Conservation (phyloP, 441 rosid genomes). For the Biscutella auriculata region DNA sequence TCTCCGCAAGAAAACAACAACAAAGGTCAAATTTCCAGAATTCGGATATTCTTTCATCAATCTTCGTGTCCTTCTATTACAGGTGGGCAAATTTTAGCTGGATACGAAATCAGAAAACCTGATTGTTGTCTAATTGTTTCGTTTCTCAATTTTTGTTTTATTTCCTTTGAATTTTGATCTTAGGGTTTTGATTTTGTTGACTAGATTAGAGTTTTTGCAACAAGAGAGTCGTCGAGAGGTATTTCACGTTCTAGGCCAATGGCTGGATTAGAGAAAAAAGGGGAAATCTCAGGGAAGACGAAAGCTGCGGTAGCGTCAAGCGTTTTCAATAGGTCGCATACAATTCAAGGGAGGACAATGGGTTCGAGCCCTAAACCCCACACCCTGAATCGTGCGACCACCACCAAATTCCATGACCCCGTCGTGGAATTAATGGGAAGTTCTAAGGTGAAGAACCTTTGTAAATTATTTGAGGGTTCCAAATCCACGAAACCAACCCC, state of each 20-base stretch:
- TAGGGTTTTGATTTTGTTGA: background rate
- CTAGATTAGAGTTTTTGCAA: background rate
- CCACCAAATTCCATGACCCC: slow-evolving; percentile 41
- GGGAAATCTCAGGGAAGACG: slow-evolving; percentile 28
- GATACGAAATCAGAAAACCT: background rate
- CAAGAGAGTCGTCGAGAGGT: background rate
- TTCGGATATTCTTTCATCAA: slow-evolving; percentile 1
- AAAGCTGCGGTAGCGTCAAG: slow-evolving; percentile 14
- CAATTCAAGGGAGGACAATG: slow-evolving; percentile 32
- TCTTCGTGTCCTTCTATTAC: background rate
- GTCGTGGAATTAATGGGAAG: slow-evolving; percentile 29
- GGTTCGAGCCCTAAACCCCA: slow-evolving; percentile 26
- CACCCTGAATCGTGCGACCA: slow-evolving; percentile 36
- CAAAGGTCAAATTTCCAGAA: background rate
- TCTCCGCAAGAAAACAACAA: background rate
- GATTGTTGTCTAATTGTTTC: background rate
- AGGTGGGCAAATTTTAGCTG: background rate
- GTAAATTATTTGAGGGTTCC: slow-evolving; percentile 51
- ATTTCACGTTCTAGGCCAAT: slow-evolving; percentile 28
- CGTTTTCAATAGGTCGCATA: slow-evolving; percentile 48
- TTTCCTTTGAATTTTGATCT: background rate
- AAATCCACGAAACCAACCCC: slow-evolving; percentile 21
- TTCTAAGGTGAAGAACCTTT: slow-evolving; percentile 63
- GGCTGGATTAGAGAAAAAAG: slow-evolving; percentile 38
- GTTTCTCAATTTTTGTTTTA: background rate